Percentiles rank a stretch among this genome's conserved stretches.
Evolutionary conservation across 495 filamentous ascomycete species (phyloP).

Genomic region (Stereocaulon alpinum): DNA sequence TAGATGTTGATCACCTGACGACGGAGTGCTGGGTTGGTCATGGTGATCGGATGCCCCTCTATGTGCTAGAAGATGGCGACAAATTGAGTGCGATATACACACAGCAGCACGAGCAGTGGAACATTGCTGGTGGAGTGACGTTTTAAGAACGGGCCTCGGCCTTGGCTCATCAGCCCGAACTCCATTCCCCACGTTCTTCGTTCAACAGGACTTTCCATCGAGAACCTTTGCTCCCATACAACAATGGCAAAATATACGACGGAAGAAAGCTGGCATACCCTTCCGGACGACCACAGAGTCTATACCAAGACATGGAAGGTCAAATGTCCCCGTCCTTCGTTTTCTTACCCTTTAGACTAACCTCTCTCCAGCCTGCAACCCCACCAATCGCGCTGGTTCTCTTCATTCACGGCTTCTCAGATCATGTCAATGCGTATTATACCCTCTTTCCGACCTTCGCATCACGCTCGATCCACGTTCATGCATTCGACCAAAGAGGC

Average conservation of each 20-base stretch:
- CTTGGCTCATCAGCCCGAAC: slow-evolving; percentile 2
- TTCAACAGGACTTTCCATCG: neutral
- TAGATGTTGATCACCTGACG: slow-evolving; percentile 80
- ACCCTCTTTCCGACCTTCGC: slow-evolving; percentile 59
- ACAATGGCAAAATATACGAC: slow-evolving; percentile 16
- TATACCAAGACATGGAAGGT: slow-evolving; percentile 87
- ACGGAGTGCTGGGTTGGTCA: slow-evolving; percentile 51
- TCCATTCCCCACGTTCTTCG: neutral
- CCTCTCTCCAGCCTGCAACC: slow-evolving; percentile 36
- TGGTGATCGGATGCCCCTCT: slow-evolving; percentile 9
- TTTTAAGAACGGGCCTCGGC: neutral
- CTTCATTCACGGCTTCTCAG: slow-evolving; percentile 80
- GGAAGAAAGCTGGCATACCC: slow-evolving; percentile 30
- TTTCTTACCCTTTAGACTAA: neutral
- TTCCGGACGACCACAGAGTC: slow-evolving; percentile 46
- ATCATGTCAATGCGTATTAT: slow-evolving; percentile 69
- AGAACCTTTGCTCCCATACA: neutral
- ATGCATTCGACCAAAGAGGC: slow-evolving; percentile 70
- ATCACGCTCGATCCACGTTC: slow-evolving; percentile 58
- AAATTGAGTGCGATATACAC: too few species aligned
- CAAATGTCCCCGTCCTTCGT: slow-evolving; percentile 21
- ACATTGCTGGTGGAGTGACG: neutral
- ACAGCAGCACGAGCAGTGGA: neutral
- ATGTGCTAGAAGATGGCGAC: too few species aligned
- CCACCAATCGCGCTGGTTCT: slow-evolving; percentile 55